These are phyloP conservation scores for Paecilomyces dactylethromorphus DNA, from an alignment of 2,329 filamentous ascomycete species.

Conservation along the genomic window DNA sequence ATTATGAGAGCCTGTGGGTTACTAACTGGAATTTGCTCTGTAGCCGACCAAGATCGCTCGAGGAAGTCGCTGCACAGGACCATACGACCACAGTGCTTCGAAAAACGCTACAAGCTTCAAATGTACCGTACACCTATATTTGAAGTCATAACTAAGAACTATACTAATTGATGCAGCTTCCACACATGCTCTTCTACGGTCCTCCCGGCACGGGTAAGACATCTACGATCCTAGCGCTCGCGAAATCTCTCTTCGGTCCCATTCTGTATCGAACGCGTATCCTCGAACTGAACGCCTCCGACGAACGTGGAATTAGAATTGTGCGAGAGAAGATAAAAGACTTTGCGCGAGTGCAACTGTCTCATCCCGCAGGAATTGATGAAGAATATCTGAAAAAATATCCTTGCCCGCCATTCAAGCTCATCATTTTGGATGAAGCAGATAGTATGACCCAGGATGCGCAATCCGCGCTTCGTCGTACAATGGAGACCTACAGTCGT, in stretches of 20 bases:
- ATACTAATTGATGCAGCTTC: slow-evolving; percentile 51
- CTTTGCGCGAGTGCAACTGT: slow-evolving; percentile 92
- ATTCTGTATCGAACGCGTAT: slow-evolving; percentile 88
- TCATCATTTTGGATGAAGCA: slow-evolving; percentile 96
- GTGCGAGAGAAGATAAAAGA: slow-evolving; percentile 98
- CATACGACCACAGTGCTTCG: slow-evolving; percentile 92
- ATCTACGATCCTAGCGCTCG: slow-evolving; percentile 91
- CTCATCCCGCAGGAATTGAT: slow-evolving; percentile 64
- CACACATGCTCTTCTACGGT: slow-evolving; percentile 99
- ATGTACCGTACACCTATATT: slow-evolving; percentile 47
- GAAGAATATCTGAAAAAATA: slow-evolving; percentile 62
- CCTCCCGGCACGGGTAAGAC: slow-evolving; percentile 97
- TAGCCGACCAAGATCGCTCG: slow-evolving; percentile 87
- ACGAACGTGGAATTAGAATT: slow-evolving; percentile 95
- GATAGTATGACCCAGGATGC: slow-evolving; percentile 99
- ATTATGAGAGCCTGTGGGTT: not conserved
- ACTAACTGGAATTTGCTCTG: not conserved
- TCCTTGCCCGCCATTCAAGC: slow-evolving; percentile 96
- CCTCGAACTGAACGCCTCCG: slow-evolving; percentile 98
- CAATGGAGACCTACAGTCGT: slow-evolving; percentile 96
- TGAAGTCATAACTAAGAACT: not conserved
- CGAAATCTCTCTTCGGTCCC: slow-evolving; percentile 94
- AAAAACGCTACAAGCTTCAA: slow-evolving; percentile 87
- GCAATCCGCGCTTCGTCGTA: slow-evolving; percentile 82
- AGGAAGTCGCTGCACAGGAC: slow-evolving; percentile 94